These are phyloP conservation scores for Chytriomyces sp. DNA, from an alignment of 192 early-diverging fungal species.

Conservation along the genomic window DNA sequence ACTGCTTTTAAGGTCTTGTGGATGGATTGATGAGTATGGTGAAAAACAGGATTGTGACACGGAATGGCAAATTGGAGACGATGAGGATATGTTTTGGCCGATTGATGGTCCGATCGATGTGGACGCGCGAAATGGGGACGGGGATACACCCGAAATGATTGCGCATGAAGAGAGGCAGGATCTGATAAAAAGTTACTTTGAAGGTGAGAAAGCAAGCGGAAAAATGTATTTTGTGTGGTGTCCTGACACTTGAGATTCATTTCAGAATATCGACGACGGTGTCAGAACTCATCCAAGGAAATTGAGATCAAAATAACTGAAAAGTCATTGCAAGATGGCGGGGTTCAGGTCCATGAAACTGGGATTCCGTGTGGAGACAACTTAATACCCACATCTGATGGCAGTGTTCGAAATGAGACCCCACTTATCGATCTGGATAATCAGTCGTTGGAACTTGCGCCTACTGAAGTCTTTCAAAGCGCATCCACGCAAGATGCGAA, in stretches of 20 bases:
- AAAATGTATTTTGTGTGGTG: neutral
- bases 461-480: too few relatives aligned
- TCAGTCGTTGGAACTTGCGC: too few relatives aligned
- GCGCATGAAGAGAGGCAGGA: slow-evolving; percentile 42
- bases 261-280: too few relatives aligned
- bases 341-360: too few relatives aligned
- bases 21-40: slow-evolving; percentile 19
- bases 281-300: too few relatives aligned
- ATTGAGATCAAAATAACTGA: too few relatives aligned
- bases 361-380: too few relatives aligned
- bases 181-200: slow-evolving; percentile 36
- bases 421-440: too few relatives aligned
- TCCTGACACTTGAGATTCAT: neutral
- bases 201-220: slow-evolving; percentile 28
- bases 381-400: too few relatives aligned
- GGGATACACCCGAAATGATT: slow-evolving; percentile 49
- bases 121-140: slow-evolving; percentile 49
- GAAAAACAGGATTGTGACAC: neutral
- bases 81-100: slow-evolving; percentile 25
- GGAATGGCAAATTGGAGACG: neutral
- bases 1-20: slow-evolving; percentile 49
- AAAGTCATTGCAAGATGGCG: too few relatives aligned
- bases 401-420: too few relatives aligned
- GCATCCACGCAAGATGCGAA: too few relatives aligned
- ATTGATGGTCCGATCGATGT: slow-evolving; percentile 56